phyloP scores from a whole-genome alignment of 2,329 filamentous ascomycete genomes.

The Thelonectria olida region DNA sequence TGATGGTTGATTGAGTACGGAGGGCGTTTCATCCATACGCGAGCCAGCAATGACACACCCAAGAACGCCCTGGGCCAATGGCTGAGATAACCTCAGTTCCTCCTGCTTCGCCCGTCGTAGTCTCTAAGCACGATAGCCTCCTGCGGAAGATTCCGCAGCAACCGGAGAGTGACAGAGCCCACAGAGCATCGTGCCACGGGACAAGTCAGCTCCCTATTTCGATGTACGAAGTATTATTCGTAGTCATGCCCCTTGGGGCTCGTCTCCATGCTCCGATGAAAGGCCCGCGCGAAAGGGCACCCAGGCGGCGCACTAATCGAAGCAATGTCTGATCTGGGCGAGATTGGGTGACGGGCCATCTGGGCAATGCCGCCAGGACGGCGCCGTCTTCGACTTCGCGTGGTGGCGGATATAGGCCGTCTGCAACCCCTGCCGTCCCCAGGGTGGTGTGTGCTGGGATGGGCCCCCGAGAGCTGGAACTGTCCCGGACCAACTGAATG shows the following conservation, averaged over 20 bases:
- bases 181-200: slow-evolving; percentile 11
- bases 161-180: background rate
- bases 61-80: background rate
- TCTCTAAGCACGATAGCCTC: too few species aligned
- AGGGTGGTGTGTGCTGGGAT: slow-evolving; percentile 23
- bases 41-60: background rate
- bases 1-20: background rate
- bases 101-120: too few species aligned
- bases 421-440: slow-evolving; percentile 30
- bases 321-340: slow-evolving; percentile 39
- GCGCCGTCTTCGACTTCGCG: slow-evolving; percentile 37
- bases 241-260: slow-evolving; percentile 13
- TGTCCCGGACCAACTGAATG: slow-evolving; percentile 10
- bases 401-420: slow-evolving; percentile 37
- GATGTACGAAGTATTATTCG: too few species aligned
- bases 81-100: background rate
- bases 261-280: slow-evolving; percentile 21
- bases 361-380: slow-evolving; percentile 34
- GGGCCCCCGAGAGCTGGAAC: slow-evolving; percentile 11
- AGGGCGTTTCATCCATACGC: slow-evolving; percentile 3
- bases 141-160: slow-evolving; percentile 9
- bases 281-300: slow-evolving; percentile 8
- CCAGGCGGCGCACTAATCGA: slow-evolving; percentile 38
- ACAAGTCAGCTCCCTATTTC: slow-evolving; percentile 9
- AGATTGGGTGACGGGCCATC: slow-evolving; percentile 41